These are phyloP conservation scores for Ophiostoma sp. DNA, from an alignment of 2,329 filamentous ascomycete genomes.

Conservation along the genomic window DNA sequence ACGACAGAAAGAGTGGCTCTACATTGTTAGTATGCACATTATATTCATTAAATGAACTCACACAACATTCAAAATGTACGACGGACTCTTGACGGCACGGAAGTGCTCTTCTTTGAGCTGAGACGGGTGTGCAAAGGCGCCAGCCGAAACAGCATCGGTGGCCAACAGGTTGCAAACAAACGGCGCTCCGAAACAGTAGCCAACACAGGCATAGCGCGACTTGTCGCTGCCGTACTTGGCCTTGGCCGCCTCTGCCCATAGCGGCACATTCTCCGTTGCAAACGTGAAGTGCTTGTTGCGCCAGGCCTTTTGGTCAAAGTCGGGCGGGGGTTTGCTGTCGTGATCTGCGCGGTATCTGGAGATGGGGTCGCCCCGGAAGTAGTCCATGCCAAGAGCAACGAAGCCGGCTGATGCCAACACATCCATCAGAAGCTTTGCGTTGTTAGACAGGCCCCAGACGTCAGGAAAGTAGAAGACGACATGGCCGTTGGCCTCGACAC, in stretches of 20 bases:
- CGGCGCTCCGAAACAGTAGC: conserved; percentile 41
- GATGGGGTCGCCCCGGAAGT: conserved; percentile 31
- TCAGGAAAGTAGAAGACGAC: conserved; percentile 27
- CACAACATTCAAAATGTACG: neutral
- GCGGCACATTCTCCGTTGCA: conserved; percentile 40
- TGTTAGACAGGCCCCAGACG: conserved; percentile 26
- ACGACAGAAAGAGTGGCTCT: conserved; percentile 43
- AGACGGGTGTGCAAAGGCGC: conserved; percentile 48
- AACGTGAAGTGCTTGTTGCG: conserved; percentile 41
- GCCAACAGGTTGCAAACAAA: conserved; percentile 42
- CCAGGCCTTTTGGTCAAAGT: conserved; percentile 47
- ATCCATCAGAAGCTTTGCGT: conserved; percentile 28
- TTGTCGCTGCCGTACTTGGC: conserved; percentile 33
- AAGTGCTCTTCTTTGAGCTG: conserved; percentile 46
- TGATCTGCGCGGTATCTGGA: conserved; percentile 29
- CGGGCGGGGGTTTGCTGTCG: conserved; percentile 32
- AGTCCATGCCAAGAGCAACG: conserved; percentile 26
- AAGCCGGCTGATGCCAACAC: conserved; percentile 26
- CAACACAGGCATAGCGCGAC: conserved; percentile 39
- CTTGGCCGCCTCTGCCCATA: conserved; percentile 40
- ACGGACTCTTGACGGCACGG: conserved; percentile 34
- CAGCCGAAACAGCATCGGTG: conserved; percentile 35
- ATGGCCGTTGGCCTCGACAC: conserved; percentile 24
- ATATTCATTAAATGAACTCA: no score
- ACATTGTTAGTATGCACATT: neutral